Evolutionary conservation across 2,329 filamentous ascomycete species (phyloP), one percentile per base, ranked within the genome.

Genomic region (Diaporthe capsici): DNA sequence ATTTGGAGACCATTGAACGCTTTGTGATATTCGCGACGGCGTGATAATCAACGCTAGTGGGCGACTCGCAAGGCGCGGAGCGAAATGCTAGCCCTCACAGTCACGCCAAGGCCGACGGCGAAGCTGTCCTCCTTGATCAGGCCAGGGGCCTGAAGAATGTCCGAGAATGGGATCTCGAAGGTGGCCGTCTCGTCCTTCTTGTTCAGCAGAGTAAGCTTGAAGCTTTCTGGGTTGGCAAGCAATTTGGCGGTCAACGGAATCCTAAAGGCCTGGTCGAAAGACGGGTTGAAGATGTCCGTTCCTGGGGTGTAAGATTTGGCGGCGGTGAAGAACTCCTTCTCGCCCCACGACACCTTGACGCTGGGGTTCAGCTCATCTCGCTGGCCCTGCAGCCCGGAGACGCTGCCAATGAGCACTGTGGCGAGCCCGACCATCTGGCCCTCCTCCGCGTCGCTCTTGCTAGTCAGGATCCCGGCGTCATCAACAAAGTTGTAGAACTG

Each of bases 281-380:
- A 81, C 3, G 87, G 87, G 78, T 88, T 88, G 81, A 85, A 86
- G 76, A 88, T 87, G 68, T 88, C 87, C 3, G 80, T 83, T 2
- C 87, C 87, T 0, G 86, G 86, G 2, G 81, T 82, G 78, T 88
- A 87, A 0, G 82, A 80, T 81, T 86, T 85, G 73, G 82, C 80
- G 1, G 82, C 84, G 0, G 87, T 88, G 70, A 79, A 80, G 82
- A 86, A 88, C 31, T 82, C 81, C 76, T 84, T 83, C 12, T 73
- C 81, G 22, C 85, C 85, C 84, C 84, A 88, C 0, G 82, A 81
- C 1, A 88, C 82, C 78, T 84, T 84, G 71, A 88, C 82, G 78
- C 85, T 87, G 39, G 87, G 87, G 71, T 85, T 85, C 20, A 88
- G 80, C 72, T 85, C 83, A 25, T 87, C 82, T 55, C 85, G 85